Conservation (phyloP, 805 yeast species). For the Clavispora asparagi region DNA sequence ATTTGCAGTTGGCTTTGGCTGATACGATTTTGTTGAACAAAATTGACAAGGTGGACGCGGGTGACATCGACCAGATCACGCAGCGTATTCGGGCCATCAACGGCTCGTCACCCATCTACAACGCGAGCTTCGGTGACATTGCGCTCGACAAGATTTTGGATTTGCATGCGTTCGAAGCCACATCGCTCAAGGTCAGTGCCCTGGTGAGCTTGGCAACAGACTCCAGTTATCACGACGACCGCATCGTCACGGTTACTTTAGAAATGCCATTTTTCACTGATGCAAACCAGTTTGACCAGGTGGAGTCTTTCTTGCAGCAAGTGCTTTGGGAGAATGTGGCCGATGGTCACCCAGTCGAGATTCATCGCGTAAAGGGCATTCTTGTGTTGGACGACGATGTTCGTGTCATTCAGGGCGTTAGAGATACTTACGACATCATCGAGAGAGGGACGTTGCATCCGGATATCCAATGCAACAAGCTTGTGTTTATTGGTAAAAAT, state of each 20-base stretch:
- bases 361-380: constrained; percentile 81
- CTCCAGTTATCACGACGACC: constrained; percentile 31
- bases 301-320: constrained; percentile 63
- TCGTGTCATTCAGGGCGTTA: constrained; percentile 81
- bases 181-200: constrained; percentile 14
- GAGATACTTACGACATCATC: constrained; percentile 83
- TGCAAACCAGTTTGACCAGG: constrained; percentile 32
- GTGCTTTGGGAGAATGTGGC: constrained; percentile 67
- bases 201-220: constrained; percentile 12
- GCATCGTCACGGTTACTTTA: constrained; percentile 31
- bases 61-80: constrained; percentile 25
- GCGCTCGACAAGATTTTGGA: constrained; percentile 64
- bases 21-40: constrained; percentile 81
- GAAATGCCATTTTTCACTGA: constrained; percentile 42
- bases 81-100: constrained; percentile 53
- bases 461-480: constrained; percentile 43
- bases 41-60: constrained; percentile 44
- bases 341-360: constrained; percentile 46
- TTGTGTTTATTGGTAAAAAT: constrained; percentile 74
- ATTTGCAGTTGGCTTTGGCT: constrained; percentile 84
- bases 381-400: constrained; percentile 39
- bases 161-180: constrained; percentile 66
- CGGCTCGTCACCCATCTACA: constrained; percentile 57
- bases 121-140: constrained; percentile 72
- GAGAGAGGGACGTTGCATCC: constrained; percentile 37